A percentile compares a stretch with the other conserved stretches of the same genome.
Evolutionary conservation across 768 basidiomycete species (phyloP).

Genomic region (Albatrellus ellisii): DNA sequence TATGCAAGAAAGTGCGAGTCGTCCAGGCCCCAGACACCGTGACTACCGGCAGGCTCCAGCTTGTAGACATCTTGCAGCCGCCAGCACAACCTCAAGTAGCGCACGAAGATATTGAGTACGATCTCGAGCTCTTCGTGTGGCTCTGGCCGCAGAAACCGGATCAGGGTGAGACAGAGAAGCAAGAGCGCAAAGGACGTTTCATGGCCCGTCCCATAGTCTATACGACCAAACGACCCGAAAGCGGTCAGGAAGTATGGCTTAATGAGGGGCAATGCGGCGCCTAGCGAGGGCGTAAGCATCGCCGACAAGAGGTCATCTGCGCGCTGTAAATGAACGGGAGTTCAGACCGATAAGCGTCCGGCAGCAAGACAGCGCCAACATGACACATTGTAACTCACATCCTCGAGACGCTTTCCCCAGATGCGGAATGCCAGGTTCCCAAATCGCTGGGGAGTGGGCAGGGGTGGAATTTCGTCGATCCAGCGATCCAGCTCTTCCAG

Average conservation of each 20-base stretch:
- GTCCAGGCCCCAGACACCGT: conserved; percentile 97
- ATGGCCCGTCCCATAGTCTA: conserved; percentile 97
- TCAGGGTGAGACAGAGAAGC: conserved; percentile 56
- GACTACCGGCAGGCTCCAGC: conserved; percentile 92
- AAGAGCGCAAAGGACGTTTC: conserved; percentile 82
- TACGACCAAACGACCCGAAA: conserved; percentile 81
- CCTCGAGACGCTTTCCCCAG: conserved; percentile 69
- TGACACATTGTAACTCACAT: too few species aligned
- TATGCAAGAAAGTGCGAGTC: conserved; percentile 86
- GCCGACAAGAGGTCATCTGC: conserved; percentile 34
- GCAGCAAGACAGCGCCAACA: conserved; percentile 4
- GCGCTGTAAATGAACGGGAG: conserved; percentile 26
- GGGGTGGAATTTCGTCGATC: conserved; percentile 74
- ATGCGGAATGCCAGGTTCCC: conserved; percentile 85
- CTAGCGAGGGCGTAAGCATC: conserved; percentile 34
- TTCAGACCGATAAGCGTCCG: conserved; percentile 1
- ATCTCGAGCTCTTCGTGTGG: conserved; percentile 48
- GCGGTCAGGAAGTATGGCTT: conserved; percentile 69
- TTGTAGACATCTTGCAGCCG: conserved; percentile 78
- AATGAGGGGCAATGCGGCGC: conserved; percentile 42
- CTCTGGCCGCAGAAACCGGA: conserved; percentile 47
- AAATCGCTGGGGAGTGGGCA: conserved; percentile 66
- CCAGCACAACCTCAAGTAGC: conserved; percentile 78
- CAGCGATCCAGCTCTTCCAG: conserved; percentile 56
- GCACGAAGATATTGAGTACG: conserved; percentile 50